Base-by-base conservation (phyloP, 768 basidiomycete genomes). In the Strobilomyces echinocephalus region DNA sequence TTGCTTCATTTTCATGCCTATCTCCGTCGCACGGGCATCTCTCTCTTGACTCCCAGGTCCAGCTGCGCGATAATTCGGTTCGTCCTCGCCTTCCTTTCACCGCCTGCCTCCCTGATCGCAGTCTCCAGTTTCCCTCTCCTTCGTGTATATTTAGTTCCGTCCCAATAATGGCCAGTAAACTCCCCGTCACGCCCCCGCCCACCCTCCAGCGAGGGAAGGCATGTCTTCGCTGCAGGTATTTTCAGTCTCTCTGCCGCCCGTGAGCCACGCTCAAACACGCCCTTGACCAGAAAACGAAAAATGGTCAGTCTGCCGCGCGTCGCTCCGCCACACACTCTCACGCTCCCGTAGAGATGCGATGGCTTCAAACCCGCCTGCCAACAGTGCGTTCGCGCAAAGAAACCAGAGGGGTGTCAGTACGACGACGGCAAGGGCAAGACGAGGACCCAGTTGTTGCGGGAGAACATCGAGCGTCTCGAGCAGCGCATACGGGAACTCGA, bases 361-460 rank as follows among this genome's bases (percentile, higher is more conserved):
- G 88, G 87, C 56, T 63, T 63, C 43, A 89, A 87, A 66, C 88
- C 88, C 28, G 78, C 86, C 12, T 91, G 88, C 57, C 85, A 86
- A 57, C 88, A 91, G 64, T 91, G 88, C 63, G 73, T 74, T 28
- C 82, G 85, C 49, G 87, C 87, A 40, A 90, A 90, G 77, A 89
- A 88, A 66, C 74, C 73, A 47, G 85, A 88, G 3, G 73, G 67
- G 11, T 91, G 88, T 69, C 85, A 87, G 62, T 91, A 90, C 66
- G 88, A 91, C 60, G 88, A 91, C 69, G 88, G 88, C 24, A 88
- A 85, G 73, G 85, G 86, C 46, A 90, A 89, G 74, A 89, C 87
- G 42, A 78, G 87, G 56, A 90, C 88, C 0, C 88, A 90, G 62
- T 67, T 89, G 46, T 78, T 91, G 53, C 83, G 87, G 52, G 88